These are phyloP conservation scores for Wallemia ichthyophaga DNA, from an alignment of 1,284 basidiomycete genomes.

Conservation along the genomic window DNA sequence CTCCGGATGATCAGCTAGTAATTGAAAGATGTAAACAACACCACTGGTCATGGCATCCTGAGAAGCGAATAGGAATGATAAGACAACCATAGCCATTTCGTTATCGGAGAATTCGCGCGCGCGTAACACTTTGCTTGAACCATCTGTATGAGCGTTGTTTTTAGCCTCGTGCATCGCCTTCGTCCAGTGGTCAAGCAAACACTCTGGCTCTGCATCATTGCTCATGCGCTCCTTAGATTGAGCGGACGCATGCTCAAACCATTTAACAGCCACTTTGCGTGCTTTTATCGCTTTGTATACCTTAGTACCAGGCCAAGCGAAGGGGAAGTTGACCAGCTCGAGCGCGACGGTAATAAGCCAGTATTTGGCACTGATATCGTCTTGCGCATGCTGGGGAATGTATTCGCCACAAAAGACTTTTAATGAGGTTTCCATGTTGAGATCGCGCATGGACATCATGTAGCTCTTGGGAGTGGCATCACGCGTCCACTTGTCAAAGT, in stretches of 20 bases:
- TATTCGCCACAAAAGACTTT: constrained; percentile 80
- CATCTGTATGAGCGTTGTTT: constrained; percentile 39
- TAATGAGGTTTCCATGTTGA: constrained; percentile 95
- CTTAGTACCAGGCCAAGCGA: constrained; percentile 86
- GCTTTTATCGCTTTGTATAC: constrained; percentile 63
- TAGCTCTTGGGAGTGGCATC: constrained; percentile 25
- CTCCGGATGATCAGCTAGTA: constrained; percentile 72
- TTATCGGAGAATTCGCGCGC: constrained; percentile 60
- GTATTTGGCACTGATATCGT: constrained; percentile 71
- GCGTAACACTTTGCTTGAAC: constrained; percentile 11
- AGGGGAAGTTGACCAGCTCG: constrained; percentile 94
- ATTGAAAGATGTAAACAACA: constrained; percentile 81
- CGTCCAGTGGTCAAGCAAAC: constrained; percentile 82
- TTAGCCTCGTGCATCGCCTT: constrained; percentile 30
- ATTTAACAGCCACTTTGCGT: constrained; percentile 59
- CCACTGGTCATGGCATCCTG: constrained; percentile 96
- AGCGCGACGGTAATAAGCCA: constrained; percentile 85
- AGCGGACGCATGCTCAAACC: constrained; percentile 48
- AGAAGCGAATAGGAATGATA: constrained; percentile 88
- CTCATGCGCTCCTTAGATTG: constrained; percentile 62
- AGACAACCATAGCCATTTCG: constrained; percentile 86
- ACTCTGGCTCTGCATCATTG: constrained; percentile 46
- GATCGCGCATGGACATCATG: constrained; percentile 68
- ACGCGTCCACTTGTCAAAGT: constrained; percentile 38
- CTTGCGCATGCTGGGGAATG: constrained; percentile 44